phyloP scores from a whole-genome alignment of 208 protist species.

The Jaenimonas drosophilae region DNA sequence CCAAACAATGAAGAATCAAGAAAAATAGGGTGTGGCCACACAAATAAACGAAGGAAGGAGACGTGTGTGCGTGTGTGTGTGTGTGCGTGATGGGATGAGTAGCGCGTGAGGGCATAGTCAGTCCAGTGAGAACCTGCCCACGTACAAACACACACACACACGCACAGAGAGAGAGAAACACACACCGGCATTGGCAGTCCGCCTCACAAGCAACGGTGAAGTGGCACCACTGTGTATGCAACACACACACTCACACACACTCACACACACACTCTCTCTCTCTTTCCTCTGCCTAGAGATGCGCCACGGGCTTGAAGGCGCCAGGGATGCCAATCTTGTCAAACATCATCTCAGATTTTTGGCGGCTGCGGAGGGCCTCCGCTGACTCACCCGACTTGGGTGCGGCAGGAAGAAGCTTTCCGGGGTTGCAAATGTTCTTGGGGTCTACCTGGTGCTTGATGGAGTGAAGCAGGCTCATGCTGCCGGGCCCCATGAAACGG shows the following conservation, averaged over 20 bases:
- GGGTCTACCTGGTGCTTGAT: slow-evolving; percentile 83
- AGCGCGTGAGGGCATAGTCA: too few relatives aligned
- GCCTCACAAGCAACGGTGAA: too few relatives aligned
- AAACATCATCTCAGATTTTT: slow-evolving; percentile 80
- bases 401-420: slow-evolving; percentile 74
- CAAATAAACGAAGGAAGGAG: too few relatives aligned
- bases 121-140: too few relatives aligned
- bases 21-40: too few relatives aligned
- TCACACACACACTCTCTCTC: slow-evolving; percentile 2
- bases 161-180: neutral
- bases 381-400: slow-evolving; percentile 27
- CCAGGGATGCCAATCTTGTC: slow-evolving; percentile 86
- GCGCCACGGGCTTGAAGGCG: slow-evolving; percentile 19
- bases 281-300: slow-evolving; percentile 22
- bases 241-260: neutral
- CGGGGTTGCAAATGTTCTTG: slow-evolving; percentile 88
- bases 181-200: too few relatives aligned
- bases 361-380: slow-evolving; percentile 22
- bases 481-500: slow-evolving; percentile 58
- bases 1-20: too few relatives aligned
- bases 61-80: too few relatives aligned
- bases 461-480: slow-evolving; percentile 53
- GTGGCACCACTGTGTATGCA: neutral
- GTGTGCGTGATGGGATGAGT: too few relatives aligned
- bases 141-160: neutral